Base-by-base conservation (phyloP, 2,329 filamentous ascomycete genomes). In the Fusarium begoniae region DNA sequence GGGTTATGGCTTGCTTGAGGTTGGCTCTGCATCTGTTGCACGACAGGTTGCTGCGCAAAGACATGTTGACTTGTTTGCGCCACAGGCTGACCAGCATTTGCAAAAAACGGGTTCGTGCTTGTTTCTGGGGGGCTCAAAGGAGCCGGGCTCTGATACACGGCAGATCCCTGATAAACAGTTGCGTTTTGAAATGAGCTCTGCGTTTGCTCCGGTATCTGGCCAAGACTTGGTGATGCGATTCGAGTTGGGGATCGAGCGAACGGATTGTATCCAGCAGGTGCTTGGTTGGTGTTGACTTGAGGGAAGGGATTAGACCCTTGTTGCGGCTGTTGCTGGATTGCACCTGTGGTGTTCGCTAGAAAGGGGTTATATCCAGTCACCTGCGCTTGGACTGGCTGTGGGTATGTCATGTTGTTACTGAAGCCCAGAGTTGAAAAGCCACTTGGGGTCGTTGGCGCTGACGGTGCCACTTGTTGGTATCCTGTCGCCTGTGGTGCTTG, bases 331-430 rank as follows among this genome's bases (percentile, higher is more conserved):
- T 76, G 77, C 56, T 80, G 80, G 20, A 77, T 56, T 67, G 70
- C 79, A 51, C 80, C 81, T 38, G 80, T 78, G 32, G 82, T 78
- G 28, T 83, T 82, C 20, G 82, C 75, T 58, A 89, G 81, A 77
- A 89, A 90, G 1, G 88, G 88, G 68, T 90, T 90, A 74, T 88
- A 87, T 60, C 82, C 83, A 8, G 84, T 82, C 41, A 80, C 80
- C 66, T 82, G 80, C 24, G 81, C 77, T 61, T 87, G 86, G 43
- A 82, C 66, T 28, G 80, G 78, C 45, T 80, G 81, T 15, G 84
- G 82, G 63, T 86, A 88, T 17, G 82, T 83, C 75, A 86, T 85
- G 77, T 79, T 85, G 75, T 79, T 84, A 70, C 84, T 84, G 62
- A 86, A 86, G 12, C 80, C 74, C 65, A 83, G 74, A 14, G 81